A percentile compares a stretch with the other conserved stretches of the same genome.
Evolutionary conservation across 192 early-diverging fungal genomes (phyloP).

Genomic region (Coemansia sp.): DNA sequence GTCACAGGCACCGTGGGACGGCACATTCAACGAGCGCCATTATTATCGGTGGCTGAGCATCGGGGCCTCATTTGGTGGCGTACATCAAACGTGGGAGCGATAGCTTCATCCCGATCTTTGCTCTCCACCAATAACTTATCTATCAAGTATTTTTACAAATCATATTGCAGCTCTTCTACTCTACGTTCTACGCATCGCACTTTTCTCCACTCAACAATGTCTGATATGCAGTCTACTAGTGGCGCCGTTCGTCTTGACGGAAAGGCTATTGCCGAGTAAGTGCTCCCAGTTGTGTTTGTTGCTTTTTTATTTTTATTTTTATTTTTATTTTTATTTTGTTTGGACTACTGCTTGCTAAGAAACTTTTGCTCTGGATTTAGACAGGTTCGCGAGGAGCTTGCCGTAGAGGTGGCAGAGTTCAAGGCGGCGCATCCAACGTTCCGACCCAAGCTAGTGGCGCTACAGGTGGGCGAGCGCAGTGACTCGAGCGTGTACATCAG

Average conservation of each 20-base stretch:
- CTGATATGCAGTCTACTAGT: conserved; percentile 11
- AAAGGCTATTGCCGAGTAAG: conserved; percentile 42
- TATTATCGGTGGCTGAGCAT: background rate
- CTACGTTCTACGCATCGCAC: conserved; percentile 4
- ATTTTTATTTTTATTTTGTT: background rate
- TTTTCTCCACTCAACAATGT: conserved; percentile 7
- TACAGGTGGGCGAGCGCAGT: conserved; percentile 91
- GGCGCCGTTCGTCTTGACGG: conserved; percentile 30
- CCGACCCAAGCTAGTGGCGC: conserved; percentile 79
- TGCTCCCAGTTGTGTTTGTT: background rate
- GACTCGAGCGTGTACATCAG: conserved; percentile 93
- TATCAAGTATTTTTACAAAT: background rate
- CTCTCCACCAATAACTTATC: background rate
- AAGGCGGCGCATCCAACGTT: conserved; percentile 68
- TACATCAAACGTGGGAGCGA: conserved; percentile 1
- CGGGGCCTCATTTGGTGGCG: background rate
- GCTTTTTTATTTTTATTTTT: background rate
- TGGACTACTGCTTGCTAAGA: background rate
- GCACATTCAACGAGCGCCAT: conserved; percentile 1
- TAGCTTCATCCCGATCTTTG: background rate
- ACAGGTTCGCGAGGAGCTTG: conserved; percentile 68
- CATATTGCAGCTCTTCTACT: conserved; percentile 7
- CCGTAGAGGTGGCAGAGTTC: conserved; percentile 66
- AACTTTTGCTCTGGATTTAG: conserved; percentile 13
- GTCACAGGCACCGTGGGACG: background rate